Evolutionary conservation across 2,329 filamentous ascomycete genomes (phyloP), one percentile per base, ranked within the genome.

Genomic region (Monosporascus sp.): DNA sequence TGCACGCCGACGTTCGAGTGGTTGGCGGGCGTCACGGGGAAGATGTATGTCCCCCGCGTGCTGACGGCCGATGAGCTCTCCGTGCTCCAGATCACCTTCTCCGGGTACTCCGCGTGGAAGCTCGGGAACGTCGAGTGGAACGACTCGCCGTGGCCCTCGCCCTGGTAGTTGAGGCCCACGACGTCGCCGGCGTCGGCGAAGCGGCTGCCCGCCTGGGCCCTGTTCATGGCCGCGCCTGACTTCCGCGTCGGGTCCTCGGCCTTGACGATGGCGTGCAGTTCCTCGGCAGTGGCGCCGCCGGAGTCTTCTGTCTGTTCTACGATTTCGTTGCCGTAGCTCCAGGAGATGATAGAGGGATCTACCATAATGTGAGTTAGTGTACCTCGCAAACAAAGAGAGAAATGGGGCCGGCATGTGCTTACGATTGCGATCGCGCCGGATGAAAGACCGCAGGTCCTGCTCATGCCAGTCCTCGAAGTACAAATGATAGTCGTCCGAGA

Each of bases 251-350:
- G 57, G 50, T 82, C 79, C 57, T 82, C 80, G 5, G 72, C 62
- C 22, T 58, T 62, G 0, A 75, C 62, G 5, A 81, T 77, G 24
- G 70, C 67, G 14, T 69, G 68, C 3, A 82, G 70, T 8, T 50
- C 49, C 24, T 63, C 60, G 14, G 69, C 72, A 0, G 69, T 60
- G 0, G 61, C 59, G 3, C 65, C 67, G 7, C 70, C 70, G 2
- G 65, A 55, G 45, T 65, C 54, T 38, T 66, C 64, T 5, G 62
- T 65, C 17, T 60, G 57, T 60, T 82, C 78, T 1, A 67, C 60
- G 2, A 82, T 70, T 62, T 82, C 79, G 60, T 83, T 83, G 3
- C 80, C 79, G 49, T 77, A 71, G 54, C 76, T 78, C 79, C 79
- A 81, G 1, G 69, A 67, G 27, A 78, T 69, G 38, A 82, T 65